A percentile compares a stretch with the other conserved stretches of the same genome.
phyloP scores from a whole-genome alignment of 176 grass and related monocot species.

The Pharus latifolius region DNA sequence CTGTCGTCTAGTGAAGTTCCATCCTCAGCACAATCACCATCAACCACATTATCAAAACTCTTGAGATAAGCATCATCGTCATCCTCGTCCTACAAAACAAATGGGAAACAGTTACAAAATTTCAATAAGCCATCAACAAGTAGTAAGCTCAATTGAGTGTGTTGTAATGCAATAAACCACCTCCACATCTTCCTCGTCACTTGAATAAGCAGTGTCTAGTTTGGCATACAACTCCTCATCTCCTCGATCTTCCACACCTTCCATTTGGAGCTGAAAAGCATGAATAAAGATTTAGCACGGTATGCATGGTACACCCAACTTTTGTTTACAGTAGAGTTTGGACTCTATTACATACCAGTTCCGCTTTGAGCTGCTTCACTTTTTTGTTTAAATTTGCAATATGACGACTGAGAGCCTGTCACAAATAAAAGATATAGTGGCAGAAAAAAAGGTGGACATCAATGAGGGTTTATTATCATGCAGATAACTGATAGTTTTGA shows the following conservation, averaged over 20 bases:
- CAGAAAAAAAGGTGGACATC: background rate
- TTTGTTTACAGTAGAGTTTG: background rate
- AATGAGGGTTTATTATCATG: background rate
- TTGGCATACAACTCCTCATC: conserved; percentile 64
- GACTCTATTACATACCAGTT: conserved; percentile 41
- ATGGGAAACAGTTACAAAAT: background rate
- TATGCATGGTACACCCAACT: background rate
- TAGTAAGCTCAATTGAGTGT: background rate
- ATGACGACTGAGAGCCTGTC: conserved; percentile 60
- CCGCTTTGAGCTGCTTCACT: conserved; percentile 57
- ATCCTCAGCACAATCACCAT: conserved; percentile 8
- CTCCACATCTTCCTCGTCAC: conserved; percentile 73
- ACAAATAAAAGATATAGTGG: background rate
- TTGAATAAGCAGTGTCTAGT: conserved; percentile 60
- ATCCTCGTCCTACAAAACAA: conserved; percentile 27
- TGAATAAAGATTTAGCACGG: background rate
- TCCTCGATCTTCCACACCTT: conserved; percentile 48
- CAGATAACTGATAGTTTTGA: background rate
- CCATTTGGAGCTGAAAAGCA: conserved; percentile 54
- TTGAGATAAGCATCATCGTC: conserved; percentile 43
- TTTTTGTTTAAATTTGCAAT: conserved; percentile 53
- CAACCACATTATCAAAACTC: conserved; percentile 12
- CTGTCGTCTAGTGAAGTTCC: background rate
- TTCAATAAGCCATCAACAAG: background rate
- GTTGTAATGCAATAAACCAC: conserved; percentile 6